Conservation (phyloP, 495 filamentous ascomycete species). For the Achaetomiella virescens region DNA sequence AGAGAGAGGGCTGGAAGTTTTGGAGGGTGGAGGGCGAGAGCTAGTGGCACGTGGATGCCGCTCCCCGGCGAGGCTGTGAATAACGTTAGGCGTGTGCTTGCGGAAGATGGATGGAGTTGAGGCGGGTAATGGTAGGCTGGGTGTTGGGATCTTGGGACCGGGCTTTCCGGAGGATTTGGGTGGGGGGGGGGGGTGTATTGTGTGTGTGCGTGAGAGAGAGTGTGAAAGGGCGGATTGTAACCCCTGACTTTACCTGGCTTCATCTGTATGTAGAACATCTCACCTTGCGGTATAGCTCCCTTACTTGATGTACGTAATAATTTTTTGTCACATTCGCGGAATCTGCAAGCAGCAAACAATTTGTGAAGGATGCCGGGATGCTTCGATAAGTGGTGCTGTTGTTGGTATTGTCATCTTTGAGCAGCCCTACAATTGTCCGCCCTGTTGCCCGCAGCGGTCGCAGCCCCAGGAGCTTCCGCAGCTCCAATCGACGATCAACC, state of each 20-base stretch:
- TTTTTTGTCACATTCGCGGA: not conserved
- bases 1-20: constrained; percentile 86
- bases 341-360: constrained; percentile 6
- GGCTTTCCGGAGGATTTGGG: not conserved
- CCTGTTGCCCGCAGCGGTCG: constrained; percentile 6
- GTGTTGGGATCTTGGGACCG: not conserved
- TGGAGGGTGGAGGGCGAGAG: constrained; percentile 64
- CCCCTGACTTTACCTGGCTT: not conserved
- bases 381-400: not conserved
- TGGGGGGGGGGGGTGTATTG: too few relatives aligned
- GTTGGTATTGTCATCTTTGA: constrained; percentile 19
- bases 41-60: not conserved
- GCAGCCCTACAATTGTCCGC: constrained; percentile 7
- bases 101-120: not conserved
- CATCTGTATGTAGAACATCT: constrained; percentile 3
- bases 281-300: constrained; percentile 9
- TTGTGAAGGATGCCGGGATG: not conserved
- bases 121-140: not conserved
- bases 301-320: constrained; percentile 6
- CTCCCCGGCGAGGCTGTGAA: not conserved
- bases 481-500: constrained; percentile 5
- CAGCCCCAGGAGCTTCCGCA: not conserved
- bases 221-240: not conserved
- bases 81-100: not conserved
- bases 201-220: too few relatives aligned